phyloP scores from a whole-genome alignment of 768 basidiomycete genomes.

The Rhizopogon sp. region DNA sequence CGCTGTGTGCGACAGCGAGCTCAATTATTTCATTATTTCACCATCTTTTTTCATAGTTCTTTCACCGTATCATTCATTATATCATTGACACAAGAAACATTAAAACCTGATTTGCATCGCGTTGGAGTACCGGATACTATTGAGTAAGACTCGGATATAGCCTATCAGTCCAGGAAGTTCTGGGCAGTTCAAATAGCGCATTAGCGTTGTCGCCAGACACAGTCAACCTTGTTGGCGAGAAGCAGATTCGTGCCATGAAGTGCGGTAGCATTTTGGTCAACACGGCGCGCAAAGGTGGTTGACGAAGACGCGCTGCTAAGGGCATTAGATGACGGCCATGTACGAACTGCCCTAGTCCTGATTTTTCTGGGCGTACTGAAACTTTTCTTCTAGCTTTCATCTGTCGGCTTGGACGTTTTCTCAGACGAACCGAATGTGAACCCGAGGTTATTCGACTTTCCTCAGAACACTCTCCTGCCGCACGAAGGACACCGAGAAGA shows the following conservation, averaged over 20 bases:
- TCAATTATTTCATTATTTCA: too few species aligned
- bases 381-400: slow-evolving; percentile 46
- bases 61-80: too few species aligned
- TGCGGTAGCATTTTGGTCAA: slow-evolving; percentile 71
- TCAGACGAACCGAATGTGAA: slow-evolving; percentile 77
- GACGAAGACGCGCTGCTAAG: slow-evolving; percentile 79
- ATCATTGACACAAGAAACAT: too few species aligned
- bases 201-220: too few species aligned
- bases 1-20: too few species aligned
- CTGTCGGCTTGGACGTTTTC: slow-evolving; percentile 79
- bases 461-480: slow-evolving; percentile 74
- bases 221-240: slow-evolving; percentile 62
- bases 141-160: too few species aligned
- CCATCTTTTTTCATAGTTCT: too few species aligned
- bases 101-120: too few species aligned
- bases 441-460: slow-evolving; percentile 68
- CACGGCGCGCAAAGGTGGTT: slow-evolving; percentile 78
- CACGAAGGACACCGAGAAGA: slow-evolving; percentile 66
- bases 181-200: too few species aligned
- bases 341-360: slow-evolving; percentile 33
- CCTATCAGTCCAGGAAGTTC: too few species aligned
- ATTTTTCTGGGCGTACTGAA: slow-evolving; percentile 4
- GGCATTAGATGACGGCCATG: slow-evolving; percentile 79
- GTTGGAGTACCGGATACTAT: too few species aligned
- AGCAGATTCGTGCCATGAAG: slow-evolving; percentile 68